phyloP scores from a whole-genome alignment of 2,329 filamentous ascomycete genomes.

The Diaporthe helianthi region DNA sequence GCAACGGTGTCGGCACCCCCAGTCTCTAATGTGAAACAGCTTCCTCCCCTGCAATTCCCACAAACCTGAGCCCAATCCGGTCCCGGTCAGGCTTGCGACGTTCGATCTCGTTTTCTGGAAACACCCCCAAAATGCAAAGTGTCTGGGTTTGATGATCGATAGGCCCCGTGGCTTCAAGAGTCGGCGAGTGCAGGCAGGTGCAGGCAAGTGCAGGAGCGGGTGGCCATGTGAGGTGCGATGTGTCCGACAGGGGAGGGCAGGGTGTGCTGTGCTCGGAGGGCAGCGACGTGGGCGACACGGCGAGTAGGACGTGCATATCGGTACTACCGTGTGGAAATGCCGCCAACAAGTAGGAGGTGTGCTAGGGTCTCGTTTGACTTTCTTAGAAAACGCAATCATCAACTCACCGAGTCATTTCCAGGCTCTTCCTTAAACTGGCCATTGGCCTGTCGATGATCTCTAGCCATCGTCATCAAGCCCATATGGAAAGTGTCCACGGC shows the following conservation, averaged over 20 bases:
- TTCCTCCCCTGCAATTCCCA: conserved; percentile 56
- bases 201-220: not conserved
- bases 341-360: not conserved
- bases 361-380: conserved; percentile 24
- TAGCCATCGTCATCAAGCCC: conserved; percentile 53
- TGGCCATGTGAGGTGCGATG: not conserved
- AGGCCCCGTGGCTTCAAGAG: not conserved
- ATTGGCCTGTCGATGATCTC: conserved; percentile 50
- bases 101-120: conserved; percentile 51
- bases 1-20: conserved; percentile 49
- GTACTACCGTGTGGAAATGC: conserved; percentile 24
- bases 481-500: conserved; percentile 39
- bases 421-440: conserved; percentile 53
- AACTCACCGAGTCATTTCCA: conserved; percentile 50
- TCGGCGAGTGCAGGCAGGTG: not conserved
- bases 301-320: conserved; percentile 8
- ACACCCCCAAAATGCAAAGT: conserved; percentile 27
- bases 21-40: conserved; percentile 56
- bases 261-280: not conserved
- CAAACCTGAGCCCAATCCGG: conserved; percentile 48
- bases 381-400: conserved; percentile 16
- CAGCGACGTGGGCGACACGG: not conserved
- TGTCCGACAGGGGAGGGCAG: not conserved
- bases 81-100: conserved; percentile 55
- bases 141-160: not conserved